phyloP scores from a whole-genome alignment of 1,284 basidiomycete species.

The Cerioporus squamosus region DNA sequence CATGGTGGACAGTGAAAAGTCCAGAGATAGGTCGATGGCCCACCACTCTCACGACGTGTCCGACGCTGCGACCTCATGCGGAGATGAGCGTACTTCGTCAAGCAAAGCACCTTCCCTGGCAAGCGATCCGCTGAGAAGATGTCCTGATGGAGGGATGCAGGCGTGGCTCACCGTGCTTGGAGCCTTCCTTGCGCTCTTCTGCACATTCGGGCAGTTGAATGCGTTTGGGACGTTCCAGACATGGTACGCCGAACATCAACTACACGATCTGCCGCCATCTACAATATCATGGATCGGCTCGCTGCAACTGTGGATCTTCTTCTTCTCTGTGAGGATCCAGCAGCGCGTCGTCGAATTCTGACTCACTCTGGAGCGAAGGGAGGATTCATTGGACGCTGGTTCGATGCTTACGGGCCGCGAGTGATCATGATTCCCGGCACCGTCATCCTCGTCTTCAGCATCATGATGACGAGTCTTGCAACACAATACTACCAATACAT shows the following conservation, averaged over 20 bases:
- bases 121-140: background rate
- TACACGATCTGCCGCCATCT: conserved; percentile 35
- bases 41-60: background rate
- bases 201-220: conserved; percentile 36
- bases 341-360: background rate
- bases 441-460: conserved; percentile 26
- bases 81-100: background rate
- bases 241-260: conserved; percentile 43
- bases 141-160: conserved; percentile 37
- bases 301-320: conserved; percentile 41
- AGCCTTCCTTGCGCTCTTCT: conserved; percentile 34
- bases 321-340: conserved; percentile 33
- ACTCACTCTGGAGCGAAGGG: conserved; percentile 7
- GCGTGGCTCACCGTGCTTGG: conserved; percentile 39
- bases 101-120: background rate
- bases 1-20: conserved; percentile 12
- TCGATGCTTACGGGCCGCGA: conserved; percentile 28
- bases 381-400: conserved; percentile 23
- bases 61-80: background rate
- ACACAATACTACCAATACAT: conserved; percentile 61
- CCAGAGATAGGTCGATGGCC: background rate
- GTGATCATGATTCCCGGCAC: conserved; percentile 27
- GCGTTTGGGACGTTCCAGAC: conserved; percentile 41
- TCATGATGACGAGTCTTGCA: conserved; percentile 42
- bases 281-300: conserved; percentile 51